Conservation (phyloP, 2,329 filamentous ascomycete genomes). For the Blastomyces parvus region DNA sequence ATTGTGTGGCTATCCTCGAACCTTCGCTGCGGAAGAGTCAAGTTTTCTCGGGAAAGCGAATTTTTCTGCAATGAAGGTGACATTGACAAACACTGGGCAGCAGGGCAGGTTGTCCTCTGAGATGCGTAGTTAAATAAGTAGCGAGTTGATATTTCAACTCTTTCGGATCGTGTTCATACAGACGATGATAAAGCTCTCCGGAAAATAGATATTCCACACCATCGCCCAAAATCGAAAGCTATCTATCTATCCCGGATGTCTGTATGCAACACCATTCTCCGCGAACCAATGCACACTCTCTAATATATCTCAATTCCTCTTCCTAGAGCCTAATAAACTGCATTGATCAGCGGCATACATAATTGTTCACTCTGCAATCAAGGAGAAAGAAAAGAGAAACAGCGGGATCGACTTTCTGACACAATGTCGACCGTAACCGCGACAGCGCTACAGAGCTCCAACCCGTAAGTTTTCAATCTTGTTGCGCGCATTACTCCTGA, state of each 20-base stretch:
- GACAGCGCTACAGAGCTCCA: slow-evolving; percentile 64
- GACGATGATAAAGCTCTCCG: not conserved
- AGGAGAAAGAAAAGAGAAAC: not conserved
- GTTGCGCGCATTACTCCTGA: not conserved
- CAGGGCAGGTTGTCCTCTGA: too few relatives aligned
- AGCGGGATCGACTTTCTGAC: not conserved
- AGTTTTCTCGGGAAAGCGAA: too few relatives aligned
- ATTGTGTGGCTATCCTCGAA: too few relatives aligned
- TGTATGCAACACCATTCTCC: not conserved
- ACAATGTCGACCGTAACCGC: slow-evolving; percentile 77
- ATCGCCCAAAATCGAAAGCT: not conserved
- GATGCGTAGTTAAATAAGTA: too few relatives aligned
- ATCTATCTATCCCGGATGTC: too few relatives aligned
- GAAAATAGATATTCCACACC: not conserved
- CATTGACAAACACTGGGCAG: too few relatives aligned
- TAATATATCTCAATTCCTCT: not conserved
- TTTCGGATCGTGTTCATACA: too few relatives aligned
- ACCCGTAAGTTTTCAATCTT: slow-evolving; percentile 43
- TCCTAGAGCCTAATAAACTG: not conserved
- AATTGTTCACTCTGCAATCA: not conserved
- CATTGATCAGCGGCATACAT: not conserved
- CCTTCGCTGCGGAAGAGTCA: too few relatives aligned
- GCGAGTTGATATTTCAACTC: too few relatives aligned
- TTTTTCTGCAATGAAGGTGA: too few relatives aligned
- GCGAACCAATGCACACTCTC: not conserved